Base-by-base conservation (phyloP, 257 asterid species). In the Craterostigma plantagineum region DNA sequence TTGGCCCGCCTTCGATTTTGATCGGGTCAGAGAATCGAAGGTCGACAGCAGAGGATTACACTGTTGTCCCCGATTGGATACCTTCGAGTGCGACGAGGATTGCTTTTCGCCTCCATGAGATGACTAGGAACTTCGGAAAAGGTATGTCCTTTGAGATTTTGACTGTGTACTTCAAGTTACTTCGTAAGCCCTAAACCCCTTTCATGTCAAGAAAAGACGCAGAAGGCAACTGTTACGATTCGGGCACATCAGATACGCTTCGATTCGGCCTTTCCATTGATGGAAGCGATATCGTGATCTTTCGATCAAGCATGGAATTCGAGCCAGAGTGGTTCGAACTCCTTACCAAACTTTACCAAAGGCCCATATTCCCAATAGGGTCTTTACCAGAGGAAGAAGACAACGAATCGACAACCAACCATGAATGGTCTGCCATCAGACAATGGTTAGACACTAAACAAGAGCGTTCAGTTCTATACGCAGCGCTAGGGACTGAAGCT, bases 401-500 rank as follows among this genome's bases (percentile, higher is more conserved):
- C 0, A 62, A 56, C 8, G 70, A 50, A 18, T 9, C 2, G 5
- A 59, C 14, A 9, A 33, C 15, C 33, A 18, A 64, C 35, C 14
- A 46, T 23, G 71, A 54, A 27, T 75, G 92, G 92, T 33, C 33
- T 11, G 34, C 9, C 12, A 72, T 80, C 45, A 72, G 46, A 59
- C 58, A 55, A 1, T 81, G 84, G 79, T 50, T 85, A 8, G 78
- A 75, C 60, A 48, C 38, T 35, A 76, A 60, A 34, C 54, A 54
- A 10, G 57, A 10, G 8, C 39, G 50, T 10, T 66, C 85, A 4
- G 66, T 72, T 16, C 70, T 85, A 1, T 85, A 81, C 40, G 93
- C 69, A 41, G 97, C 97, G 14, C 70, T 81, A 9, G 97, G 97
- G 35, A 78, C 83, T 27, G 97, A 86, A 61, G 91, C 72, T 36